Conservation (phyloP, 441 rosid species). For the Hura crepitans region DNA sequence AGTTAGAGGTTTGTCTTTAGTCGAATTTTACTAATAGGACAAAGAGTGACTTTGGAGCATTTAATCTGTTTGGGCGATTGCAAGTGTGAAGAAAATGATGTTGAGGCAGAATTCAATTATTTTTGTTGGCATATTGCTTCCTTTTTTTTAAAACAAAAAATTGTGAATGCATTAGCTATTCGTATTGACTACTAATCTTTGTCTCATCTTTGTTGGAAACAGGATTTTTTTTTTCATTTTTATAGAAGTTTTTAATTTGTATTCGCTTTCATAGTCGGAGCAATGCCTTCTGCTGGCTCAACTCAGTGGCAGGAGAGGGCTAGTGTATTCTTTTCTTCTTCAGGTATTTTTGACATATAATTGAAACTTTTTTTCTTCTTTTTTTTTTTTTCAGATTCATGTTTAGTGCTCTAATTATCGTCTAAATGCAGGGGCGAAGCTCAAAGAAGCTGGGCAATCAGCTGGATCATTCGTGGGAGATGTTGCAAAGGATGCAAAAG, state of each 20-base stretch:
- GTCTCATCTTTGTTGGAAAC: slow-evolving; percentile 13
- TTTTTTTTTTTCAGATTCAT: not conserved
- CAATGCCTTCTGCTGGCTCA: slow-evolving; percentile 68
- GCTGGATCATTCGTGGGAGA: slow-evolving; percentile 80
- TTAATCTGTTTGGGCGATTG: slow-evolving; percentile 2
- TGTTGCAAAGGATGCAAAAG: slow-evolving; percentile 89
- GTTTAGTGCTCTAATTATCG: slow-evolving; percentile 18
- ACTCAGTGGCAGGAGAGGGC: slow-evolving; percentile 90
- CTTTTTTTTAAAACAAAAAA: no score
- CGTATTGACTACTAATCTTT: not conserved
- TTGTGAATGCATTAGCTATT: slow-evolving; percentile 10
- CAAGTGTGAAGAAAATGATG: not conserved
- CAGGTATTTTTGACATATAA: slow-evolving; percentile 42
- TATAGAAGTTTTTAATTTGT: slow-evolving; percentile 6
- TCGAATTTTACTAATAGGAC: slow-evolving; percentile 6
- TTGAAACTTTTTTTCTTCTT: not conserved
- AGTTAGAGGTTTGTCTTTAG: slow-evolving; percentile 6
- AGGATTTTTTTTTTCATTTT: slow-evolving; percentile 10
- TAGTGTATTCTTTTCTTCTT: slow-evolving; percentile 74
- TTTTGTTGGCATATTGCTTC: not conserved
- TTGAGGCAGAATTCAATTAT: not conserved
- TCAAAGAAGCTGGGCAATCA: slow-evolving; percentile 74
- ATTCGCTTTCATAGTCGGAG: slow-evolving; percentile 21
- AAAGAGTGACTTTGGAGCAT: slow-evolving; percentile 7
- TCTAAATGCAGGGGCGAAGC: slow-evolving; percentile 57